Evolutionary conservation across 257 asterid species (phyloP).

Genomic region (Pogostemon cablin): DNA sequence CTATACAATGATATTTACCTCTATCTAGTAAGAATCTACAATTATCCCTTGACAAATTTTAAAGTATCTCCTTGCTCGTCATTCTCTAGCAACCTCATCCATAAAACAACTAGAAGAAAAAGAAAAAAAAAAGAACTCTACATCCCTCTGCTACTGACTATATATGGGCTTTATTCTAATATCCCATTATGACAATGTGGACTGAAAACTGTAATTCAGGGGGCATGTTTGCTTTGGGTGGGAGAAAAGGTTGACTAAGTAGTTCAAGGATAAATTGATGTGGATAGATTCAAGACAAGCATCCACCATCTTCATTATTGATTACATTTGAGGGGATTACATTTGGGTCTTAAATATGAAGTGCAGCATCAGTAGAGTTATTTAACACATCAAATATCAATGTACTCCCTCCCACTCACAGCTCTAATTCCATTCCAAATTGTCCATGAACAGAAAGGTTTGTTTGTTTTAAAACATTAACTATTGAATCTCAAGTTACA

Average conservation of each 20-base stretch:
- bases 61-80: background rate
- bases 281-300: background rate
- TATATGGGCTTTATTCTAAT: background rate
- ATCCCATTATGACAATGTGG: background rate
- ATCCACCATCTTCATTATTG: too few species aligned
- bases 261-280: background rate
- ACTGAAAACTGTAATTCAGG: background rate
- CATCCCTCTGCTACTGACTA: background rate
- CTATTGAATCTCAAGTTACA: too few species aligned
- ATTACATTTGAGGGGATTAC: too few species aligned
- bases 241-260: background rate
- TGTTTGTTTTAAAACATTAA: too few species aligned
- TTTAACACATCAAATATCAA: too few species aligned
- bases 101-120: background rate
- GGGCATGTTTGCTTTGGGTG: background rate
- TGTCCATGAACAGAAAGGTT: too few species aligned
- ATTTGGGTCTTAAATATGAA: too few species aligned
- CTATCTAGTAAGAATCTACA: background rate
- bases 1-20: background rate
- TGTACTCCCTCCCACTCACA: too few species aligned
- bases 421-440: too few species aligned
- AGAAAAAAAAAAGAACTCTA: background rate
- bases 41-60: background rate
- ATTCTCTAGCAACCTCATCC: background rate
- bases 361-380: too few species aligned